Conservation (phyloP, 495 filamentous ascomycete genomes). For the Podospora anserina region DNA sequence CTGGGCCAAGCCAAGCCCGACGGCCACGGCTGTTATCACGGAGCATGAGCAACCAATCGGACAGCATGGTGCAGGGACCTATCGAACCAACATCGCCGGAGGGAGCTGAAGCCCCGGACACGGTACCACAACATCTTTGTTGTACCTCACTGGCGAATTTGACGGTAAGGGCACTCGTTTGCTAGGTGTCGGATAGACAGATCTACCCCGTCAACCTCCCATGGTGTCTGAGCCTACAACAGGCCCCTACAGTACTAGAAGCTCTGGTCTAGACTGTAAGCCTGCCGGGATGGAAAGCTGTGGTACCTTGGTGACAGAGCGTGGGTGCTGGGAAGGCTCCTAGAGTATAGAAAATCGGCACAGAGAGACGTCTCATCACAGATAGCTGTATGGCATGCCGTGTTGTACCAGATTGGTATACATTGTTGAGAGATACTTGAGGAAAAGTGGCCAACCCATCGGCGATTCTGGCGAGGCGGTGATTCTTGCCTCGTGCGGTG, state of each 20-base stretch:
- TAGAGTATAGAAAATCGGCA: too few species aligned
- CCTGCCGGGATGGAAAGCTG: too few species aligned
- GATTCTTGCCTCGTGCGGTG: not conserved
- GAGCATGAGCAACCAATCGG: not conserved
- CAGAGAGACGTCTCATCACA: too few species aligned
- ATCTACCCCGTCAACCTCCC: too few species aligned
- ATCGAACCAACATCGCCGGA: not conserved
- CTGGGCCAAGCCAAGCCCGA: not conserved
- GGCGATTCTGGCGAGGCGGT: not conserved
- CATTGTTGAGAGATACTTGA: not conserved
- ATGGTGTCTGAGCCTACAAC: too few species aligned
- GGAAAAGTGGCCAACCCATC: not conserved
- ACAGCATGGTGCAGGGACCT: not conserved
- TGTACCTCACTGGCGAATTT: not conserved
- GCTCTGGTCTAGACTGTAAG: too few species aligned
- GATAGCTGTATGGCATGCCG: not conserved
- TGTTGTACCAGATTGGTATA: not conserved
- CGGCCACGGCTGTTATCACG: not conserved
- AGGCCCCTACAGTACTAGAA: too few species aligned
- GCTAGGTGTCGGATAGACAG: not conserved
- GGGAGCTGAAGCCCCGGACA: not conserved
- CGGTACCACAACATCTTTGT: not conserved
- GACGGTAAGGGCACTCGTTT: not conserved
- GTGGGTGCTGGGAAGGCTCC: too few species aligned
- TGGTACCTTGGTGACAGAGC: too few species aligned